These are phyloP conservation scores for Colletotrichum ledebouriae DNA, from an alignment of 2,329 filamentous ascomycete genomes.

Conservation along the genomic window DNA sequence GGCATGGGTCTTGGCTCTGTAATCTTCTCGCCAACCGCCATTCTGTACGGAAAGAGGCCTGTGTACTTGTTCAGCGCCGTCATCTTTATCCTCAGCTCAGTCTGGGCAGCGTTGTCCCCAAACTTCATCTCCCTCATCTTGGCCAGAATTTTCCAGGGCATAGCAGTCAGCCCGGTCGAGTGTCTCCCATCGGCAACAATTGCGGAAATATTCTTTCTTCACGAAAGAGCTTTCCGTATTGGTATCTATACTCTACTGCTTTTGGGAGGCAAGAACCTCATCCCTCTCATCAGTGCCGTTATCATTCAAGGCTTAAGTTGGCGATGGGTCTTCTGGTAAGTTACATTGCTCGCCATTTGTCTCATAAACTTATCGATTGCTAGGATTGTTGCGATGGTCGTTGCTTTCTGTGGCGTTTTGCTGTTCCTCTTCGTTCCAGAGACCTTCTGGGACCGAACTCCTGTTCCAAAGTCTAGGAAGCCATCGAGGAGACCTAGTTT, in stretches of 20 bases:
- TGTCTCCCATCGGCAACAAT: conserved; percentile 94
- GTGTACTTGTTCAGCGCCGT: conserved; percentile 85
- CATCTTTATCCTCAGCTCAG: conserved; percentile 79
- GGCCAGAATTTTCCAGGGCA: conserved; percentile 87
- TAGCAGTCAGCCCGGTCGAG: conserved; percentile 91
- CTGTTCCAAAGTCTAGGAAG: conserved; percentile 58
- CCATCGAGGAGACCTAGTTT: conserved; percentile 59
- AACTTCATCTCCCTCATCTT: conserved; percentile 83
- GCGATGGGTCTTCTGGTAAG: conserved; percentile 92
- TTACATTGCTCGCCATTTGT: conserved; percentile 14
- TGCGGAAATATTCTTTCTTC: conserved; percentile 95
- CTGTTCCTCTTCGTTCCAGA: conserved; percentile 94
- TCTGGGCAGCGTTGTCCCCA: conserved; percentile 91
- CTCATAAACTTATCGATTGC: conserved; percentile 43
- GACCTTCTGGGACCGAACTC: conserved; percentile 94
- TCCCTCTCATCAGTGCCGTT: conserved; percentile 87
- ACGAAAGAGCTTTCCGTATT: conserved; percentile 92
- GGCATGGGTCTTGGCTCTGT: conserved; percentile 89
- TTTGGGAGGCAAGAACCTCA: conserved; percentile 90
- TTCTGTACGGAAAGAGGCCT: conserved; percentile 89
- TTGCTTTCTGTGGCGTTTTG: conserved; percentile 76
- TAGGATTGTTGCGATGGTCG: conserved; percentile 86
- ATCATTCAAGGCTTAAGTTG: conserved; percentile 84
- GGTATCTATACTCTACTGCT: conserved; percentile 93
- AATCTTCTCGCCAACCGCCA: conserved; percentile 89